These are phyloP conservation scores for Pyrenochaeta sp. DNA, from an alignment of 2,329 filamentous ascomycete species.

Conservation along the genomic window DNA sequence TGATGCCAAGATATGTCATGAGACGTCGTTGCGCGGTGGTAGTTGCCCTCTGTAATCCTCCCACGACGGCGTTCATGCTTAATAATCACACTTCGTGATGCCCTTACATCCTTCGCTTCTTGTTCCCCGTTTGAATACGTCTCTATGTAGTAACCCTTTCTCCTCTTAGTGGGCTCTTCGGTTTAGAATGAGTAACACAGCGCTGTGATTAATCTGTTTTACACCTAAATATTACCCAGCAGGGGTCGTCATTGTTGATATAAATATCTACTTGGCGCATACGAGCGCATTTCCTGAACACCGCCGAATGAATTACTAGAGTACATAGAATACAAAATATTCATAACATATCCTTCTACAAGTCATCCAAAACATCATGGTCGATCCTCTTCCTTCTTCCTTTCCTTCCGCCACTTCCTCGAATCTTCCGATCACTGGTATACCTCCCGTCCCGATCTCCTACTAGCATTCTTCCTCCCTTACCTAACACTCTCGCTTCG, in stretches of 20 bases:
- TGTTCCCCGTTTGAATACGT: too few relatives aligned
- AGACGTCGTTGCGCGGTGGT: too few relatives aligned
- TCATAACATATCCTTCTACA: slow-evolving; percentile 12
- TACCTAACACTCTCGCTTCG: slow-evolving; percentile 18
- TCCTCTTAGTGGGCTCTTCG: too few relatives aligned
- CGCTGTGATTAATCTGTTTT: too few relatives aligned
- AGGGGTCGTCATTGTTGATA: not conserved
- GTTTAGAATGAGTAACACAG: too few relatives aligned
- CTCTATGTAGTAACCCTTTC: too few relatives aligned
- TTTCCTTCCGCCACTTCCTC: slow-evolving; percentile 50
- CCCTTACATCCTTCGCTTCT: too few relatives aligned
- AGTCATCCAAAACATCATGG: slow-evolving; percentile 25
- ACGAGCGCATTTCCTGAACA: not conserved
- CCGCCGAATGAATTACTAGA: slow-evolving; percentile 1
- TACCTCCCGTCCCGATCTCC: slow-evolving; percentile 44
- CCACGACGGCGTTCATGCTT: not conserved
- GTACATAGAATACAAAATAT: slow-evolving; percentile 9
- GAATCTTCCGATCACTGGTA: slow-evolving; percentile 45
- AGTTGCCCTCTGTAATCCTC: not conserved
- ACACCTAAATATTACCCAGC: not conserved
- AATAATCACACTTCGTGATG: not conserved
- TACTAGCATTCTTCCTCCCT: slow-evolving; percentile 32
- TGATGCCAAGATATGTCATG: too few relatives aligned
- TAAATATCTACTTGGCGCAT: not conserved
- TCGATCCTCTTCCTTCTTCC: slow-evolving; percentile 44